Conservation (phyloP, 495 filamentous ascomycete species). For the Lichina pygmaea region DNA sequence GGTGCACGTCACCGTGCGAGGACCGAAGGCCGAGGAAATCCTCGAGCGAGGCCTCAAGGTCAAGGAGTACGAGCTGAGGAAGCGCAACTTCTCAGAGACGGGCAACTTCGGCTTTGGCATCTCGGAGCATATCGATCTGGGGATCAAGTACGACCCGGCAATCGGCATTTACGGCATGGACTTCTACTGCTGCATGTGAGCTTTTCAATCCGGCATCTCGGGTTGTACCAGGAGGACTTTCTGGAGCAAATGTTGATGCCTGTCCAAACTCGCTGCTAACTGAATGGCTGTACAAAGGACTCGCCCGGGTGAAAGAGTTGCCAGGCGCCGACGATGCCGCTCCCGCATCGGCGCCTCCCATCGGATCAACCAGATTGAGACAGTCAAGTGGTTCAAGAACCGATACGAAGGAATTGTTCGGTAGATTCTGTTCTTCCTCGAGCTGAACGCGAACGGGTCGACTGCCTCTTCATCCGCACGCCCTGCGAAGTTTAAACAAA, state of each 20-base stretch:
- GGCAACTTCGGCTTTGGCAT: constrained; percentile 99
- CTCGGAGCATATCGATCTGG: constrained; percentile 98
- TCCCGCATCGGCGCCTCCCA: constrained; percentile 62
- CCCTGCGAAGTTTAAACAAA: too few relatives aligned
- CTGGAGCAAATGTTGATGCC: background rate
- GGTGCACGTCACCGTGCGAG: constrained; percentile 98
- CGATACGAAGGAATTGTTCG: constrained; percentile 95
- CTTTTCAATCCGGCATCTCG: background rate
- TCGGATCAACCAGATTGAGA: constrained; percentile 79
- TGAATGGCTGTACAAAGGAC: constrained; percentile 21
- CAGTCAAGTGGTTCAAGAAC: constrained; percentile 98
- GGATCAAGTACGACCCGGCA: constrained; percentile 99
- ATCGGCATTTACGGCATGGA: constrained; percentile 99
- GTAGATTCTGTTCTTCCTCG: constrained; percentile 21
- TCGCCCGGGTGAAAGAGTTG: constrained; percentile 91
- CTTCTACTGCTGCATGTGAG: constrained; percentile 99
- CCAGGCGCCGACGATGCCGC: constrained; percentile 78
- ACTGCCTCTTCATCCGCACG: too few relatives aligned
- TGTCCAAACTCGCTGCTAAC: background rate
- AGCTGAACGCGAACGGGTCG: too few relatives aligned
- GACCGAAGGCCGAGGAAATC: constrained; percentile 99
- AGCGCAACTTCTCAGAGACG: constrained; percentile 98
- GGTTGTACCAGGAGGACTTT: background rate
- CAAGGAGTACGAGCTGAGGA: constrained; percentile 99
- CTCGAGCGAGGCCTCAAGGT: constrained; percentile 99